Conservation (phyloP, 164 flowering plant species). For the Magnolia officinalis region DNA sequence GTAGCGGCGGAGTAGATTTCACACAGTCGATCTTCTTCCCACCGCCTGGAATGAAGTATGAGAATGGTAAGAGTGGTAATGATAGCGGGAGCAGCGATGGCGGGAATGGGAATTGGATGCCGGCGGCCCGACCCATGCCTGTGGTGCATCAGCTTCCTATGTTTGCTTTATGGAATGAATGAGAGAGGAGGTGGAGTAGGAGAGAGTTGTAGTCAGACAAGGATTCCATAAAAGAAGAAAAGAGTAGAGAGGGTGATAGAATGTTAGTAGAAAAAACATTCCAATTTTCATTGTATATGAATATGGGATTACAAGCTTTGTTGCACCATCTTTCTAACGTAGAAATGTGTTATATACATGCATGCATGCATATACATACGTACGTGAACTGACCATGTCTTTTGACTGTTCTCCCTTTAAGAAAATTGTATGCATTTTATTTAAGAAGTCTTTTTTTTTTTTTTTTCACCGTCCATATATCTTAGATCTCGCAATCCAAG, state of each 20-base stretch:
- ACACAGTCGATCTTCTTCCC: constrained; percentile 21
- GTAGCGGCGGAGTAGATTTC: constrained; percentile 9
- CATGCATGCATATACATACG: not conserved
- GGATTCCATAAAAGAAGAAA: not conserved
- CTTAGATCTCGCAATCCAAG: no score
- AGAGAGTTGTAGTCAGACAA: not conserved
- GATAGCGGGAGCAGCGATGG: not conserved
- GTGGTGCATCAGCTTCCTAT: constrained; percentile 44
- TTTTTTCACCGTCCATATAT: no score
- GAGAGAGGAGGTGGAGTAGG: not conserved
- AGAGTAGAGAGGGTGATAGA: not conserved
- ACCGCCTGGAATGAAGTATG: constrained; percentile 28
- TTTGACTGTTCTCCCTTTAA: no score
- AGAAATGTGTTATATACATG: not conserved
- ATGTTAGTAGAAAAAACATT: not conserved
- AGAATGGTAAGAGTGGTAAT: constrained; percentile 7
- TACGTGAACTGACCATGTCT: no score
- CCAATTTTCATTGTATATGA: not conserved
- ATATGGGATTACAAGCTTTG: constrained; percentile 1
- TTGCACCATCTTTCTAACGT: not conserved
- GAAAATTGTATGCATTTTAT: no score
- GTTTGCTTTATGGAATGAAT: constrained; percentile 38
- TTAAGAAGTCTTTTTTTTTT: no score
- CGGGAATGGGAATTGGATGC: constrained; percentile 13
- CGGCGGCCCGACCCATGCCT: not conserved